A percentile compares a stretch with the other conserved stretches of the same genome.
These are phyloP conservation scores for Chloropicon primus DNA, from an alignment of 139 green algal genomes.

Conservation along the genomic window DNA sequence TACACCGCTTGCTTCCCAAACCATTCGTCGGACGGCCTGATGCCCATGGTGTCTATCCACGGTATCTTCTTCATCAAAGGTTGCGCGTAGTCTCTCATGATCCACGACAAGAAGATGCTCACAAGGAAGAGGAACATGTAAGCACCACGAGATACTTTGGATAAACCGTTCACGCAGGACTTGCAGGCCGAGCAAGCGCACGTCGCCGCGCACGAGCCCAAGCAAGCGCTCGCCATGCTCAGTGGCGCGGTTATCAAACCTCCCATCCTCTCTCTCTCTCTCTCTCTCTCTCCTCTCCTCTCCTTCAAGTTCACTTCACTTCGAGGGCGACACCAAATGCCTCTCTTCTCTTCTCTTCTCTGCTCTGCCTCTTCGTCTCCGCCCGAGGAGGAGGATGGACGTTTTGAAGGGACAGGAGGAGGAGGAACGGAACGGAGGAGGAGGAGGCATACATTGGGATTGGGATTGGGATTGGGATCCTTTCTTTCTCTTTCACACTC, in stretches of 20 bases:
- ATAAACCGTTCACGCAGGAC: neutral
- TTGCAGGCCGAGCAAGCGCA: neutral
- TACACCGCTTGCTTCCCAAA: constrained; percentile 93
- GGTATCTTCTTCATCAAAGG: constrained; percentile 85
- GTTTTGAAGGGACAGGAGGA: too few relatives aligned
- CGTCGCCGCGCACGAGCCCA: neutral
- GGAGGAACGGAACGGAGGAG: too few relatives aligned
- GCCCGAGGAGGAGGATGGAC: too few relatives aligned
- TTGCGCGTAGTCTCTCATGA: constrained; percentile 81
- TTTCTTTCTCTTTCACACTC: neutral
- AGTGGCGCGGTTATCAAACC: neutral
- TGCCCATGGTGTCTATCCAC: constrained; percentile 29
- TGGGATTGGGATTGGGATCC: too few relatives aligned
- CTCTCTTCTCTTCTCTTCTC: too few relatives aligned
- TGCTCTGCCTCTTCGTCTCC: too few relatives aligned
- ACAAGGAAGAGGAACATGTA: neutral
- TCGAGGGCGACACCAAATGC: too few relatives aligned
- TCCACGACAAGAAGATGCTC: constrained; percentile 68
- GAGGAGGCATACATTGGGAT: too few relatives aligned
- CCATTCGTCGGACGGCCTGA: constrained; percentile 48
- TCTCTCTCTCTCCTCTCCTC: too few relatives aligned
- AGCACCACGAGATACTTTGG: neutral
- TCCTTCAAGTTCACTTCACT: too few relatives aligned
- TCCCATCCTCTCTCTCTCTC: neutral
- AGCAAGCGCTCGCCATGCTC: neutral